Base-by-base conservation (phyloP, 495 filamentous ascomycete genomes). In the Podospora didyma region DNA sequence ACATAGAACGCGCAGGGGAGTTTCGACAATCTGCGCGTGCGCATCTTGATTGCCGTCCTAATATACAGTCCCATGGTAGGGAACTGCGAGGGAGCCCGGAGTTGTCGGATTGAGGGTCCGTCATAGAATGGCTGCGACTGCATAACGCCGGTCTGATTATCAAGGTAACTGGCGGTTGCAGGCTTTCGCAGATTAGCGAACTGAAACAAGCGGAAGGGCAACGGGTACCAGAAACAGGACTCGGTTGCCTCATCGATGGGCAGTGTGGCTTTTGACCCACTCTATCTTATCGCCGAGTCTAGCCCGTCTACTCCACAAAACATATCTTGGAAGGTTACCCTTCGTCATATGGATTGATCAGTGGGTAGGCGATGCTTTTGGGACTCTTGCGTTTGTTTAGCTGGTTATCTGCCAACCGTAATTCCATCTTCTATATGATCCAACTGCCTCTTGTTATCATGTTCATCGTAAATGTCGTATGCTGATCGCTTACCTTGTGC, bases 41-140 rank as follows among this genome's bases (percentile, higher is more conserved):
- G 83, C 85, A 81, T 83, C 83, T 85, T 83, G 57, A 69, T 69
- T 74, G 74, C 73, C 76, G 75, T 75, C 73, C 54, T 78, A 77
- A 76, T 78, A 28, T 21, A 45, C 53, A 49, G 54, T 28, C 23
- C 21, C 49, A 11, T 17, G 14, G 17, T 10, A 4, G 10, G 16
- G 47, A 31, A 23, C 17, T 23, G 28, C 14, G 31, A 20, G 49
- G 20, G 31, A 21, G 24, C 17, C 14, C 21, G 23, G 24, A 28
- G 14, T 14, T 10, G 1, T 49, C 22, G 5, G 16, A n/a, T 5
- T 42, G 17, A 31, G 26, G 26, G 26, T 31, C 9, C 26, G 26
- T 10, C 39, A 14, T 12, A 14, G 14, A 56, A 55, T 45, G 54
- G 46, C 52, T 65, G 63, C 50, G 53, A 52, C 65, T 63, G 57